Evolutionary conservation across 352 stramenopile genomes (phyloP), one percentile per base, ranked within the genome.

Genomic region (Globisporangium spinosum): DNA sequence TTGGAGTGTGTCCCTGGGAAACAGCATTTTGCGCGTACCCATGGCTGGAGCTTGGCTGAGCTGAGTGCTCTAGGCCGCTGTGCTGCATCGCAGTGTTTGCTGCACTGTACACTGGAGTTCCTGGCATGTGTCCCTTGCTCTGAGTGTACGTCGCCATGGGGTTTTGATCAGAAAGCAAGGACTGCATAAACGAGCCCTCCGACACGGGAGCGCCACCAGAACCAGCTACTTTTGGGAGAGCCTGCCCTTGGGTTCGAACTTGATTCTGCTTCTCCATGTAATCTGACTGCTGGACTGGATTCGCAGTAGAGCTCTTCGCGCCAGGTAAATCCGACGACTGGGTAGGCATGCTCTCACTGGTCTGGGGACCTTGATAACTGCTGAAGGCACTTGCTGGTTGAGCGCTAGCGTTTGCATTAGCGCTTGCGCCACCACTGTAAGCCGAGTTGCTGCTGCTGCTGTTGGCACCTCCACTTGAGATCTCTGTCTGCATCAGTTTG

Each of bases 401-500:
- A 40, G 62, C 62, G 10, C 57, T 55, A 20, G 15, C 22, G 8
- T 49, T 47, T 20, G 13, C 43, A 9, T 23, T 51, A 22, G 17
- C 43, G 6, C 10, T 49, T n/a, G 15, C 15, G 15, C 40, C 43
- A 23, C 29, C 3, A 5, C 17, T 7, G 17, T 61, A 61, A 29
- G 55, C 32, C 27, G 49, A 34, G 25, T 29, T 65, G 29, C 40
- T 57, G 32, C 23, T 34, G 23, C 29, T 32, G 56, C 20, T 61
- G 32, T 47, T 58, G 45, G 45, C 25, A 1, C 7, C 23, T 27
- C 64, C 58, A n/a, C 23, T 57, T 29, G 62, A 9, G 0, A 78
- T 61, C 49, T 85, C 80, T 15, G 77, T 72, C 67, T 89, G 78
- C 74, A 90, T 84, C 40, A 93, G 60, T 29, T 85, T 82, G 63